Base-by-base conservation (phyloP, 192 early-diverging fungal species). In the Kappamyces sp. region DNA sequence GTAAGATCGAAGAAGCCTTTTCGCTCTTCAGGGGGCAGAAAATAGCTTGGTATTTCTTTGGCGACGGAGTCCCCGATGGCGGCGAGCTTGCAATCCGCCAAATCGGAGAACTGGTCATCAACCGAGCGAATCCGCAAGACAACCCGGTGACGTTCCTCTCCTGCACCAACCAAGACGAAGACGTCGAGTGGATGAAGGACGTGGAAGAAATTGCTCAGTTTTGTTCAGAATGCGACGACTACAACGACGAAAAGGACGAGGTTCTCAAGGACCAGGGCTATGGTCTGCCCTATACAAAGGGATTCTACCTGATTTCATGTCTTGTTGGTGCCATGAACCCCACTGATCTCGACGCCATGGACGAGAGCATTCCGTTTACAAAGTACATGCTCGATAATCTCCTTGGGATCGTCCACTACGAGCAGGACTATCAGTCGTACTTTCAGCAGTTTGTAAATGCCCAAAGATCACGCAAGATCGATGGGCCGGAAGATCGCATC, bases 141-240 rank as follows among this genome's bases (percentile, higher is more conserved):
- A 61, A 55, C 42, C 59, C 59, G 42, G 35, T 61, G 8, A 48
- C 45, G 5, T 61, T 61, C 42, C 31, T 61, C 6, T 39, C 36
- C 14, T 61, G 59, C 33, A 61, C 59, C 22, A 5, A n/a, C 12
- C 32, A 61, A n/a, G 59, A 61, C 41, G 52, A 48, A 14, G 59
- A 12, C n/a, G 59, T 61, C 37, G 59, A 54, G 34, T 61, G 59
- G 59, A 57, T 57, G 54, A 61, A 61, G 30, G 59, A 61, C 11
- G 33, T 51, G 33, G 59, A 61, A 45, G 49, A 55, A 62, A 11
- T 5, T 32, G 35, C 54, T 62, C 59, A 34, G 11, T 61, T 34
- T 62, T 57, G 59, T 32, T 51, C 54, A 3, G 45, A 57, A 48
- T 38, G 6, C 15, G 49, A 48, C 12, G 59, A 61, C 43, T 61